Conservation (phyloP, 1,284 basidiomycete genomes). For the Tilletia setariae region DNA sequence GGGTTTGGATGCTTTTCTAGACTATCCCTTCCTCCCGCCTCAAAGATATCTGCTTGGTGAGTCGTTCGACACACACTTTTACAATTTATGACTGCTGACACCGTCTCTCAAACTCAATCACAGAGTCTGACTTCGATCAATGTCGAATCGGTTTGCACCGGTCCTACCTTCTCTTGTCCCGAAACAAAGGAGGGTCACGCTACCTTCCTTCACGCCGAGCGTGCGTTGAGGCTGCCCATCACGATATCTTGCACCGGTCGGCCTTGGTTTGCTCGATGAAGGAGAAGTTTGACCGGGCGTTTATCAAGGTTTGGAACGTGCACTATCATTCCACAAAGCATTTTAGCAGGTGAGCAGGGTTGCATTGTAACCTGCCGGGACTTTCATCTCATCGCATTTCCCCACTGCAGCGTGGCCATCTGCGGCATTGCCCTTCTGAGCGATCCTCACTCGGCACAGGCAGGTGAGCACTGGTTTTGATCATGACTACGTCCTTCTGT, state of each 20-base stretch:
- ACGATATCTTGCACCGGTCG: conserved; percentile 8
- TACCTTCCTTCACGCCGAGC: conserved; percentile 10
- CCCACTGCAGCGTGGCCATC: not conserved
- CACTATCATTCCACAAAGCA: conserved; percentile 15
- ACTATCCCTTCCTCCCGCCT: conserved; percentile 8
- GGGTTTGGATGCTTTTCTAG: not conserved
- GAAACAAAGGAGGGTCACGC: not conserved
- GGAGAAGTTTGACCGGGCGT: not conserved
- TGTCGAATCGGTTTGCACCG: conserved; percentile 4
- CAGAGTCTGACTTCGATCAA: conserved; percentile 13
- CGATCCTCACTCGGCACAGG: not conserved
- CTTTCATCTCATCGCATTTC: not conserved
- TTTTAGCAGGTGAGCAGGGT: conserved; percentile 2
- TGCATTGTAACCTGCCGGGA: not conserved
- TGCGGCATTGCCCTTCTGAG: conserved; percentile 14
- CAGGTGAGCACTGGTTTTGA: not conserved
- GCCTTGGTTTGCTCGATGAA: not conserved
- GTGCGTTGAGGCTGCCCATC: conserved; percentile 8
- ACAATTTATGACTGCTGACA: not conserved
- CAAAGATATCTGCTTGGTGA: conserved; percentile 15
- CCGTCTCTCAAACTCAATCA: not conserved
- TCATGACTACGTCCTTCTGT: not conserved
- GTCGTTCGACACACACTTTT: not conserved
- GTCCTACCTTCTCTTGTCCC: conserved; percentile 2
- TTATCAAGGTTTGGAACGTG: conserved; percentile 11